phyloP scores from a whole-genome alignment of 2,329 filamentous ascomycete species.

The Lasiodiplodia gonubiensis region DNA sequence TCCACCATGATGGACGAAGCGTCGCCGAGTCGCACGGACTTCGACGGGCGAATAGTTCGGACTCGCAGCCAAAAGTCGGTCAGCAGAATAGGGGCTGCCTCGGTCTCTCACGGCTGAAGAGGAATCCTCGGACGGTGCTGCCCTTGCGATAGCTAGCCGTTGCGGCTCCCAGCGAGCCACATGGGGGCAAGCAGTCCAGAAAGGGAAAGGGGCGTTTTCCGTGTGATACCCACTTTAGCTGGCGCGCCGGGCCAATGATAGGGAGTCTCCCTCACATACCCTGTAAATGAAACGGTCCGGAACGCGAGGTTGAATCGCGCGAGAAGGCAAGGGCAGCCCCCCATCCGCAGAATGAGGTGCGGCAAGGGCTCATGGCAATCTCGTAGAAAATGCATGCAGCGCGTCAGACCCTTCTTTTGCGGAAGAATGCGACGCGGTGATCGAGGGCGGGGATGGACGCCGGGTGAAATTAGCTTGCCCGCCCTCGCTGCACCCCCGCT shows the following conservation, averaged over 20 bases:
- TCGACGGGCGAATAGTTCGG: not conserved
- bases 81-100: constrained; percentile 10
- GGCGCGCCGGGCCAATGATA: constrained; percentile 11
- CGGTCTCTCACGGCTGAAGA: not conserved
- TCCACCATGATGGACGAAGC: constrained; percentile 21
- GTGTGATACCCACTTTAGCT: constrained; percentile 11
- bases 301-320: constrained; percentile 4
- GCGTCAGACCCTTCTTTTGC: constrained; percentile 13
- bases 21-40: constrained; percentile 14
- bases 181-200: not conserved
- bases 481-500: not conserved
- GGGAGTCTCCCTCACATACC: constrained; percentile 6
- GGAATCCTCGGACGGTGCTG: not conserved
- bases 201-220: constrained; percentile 1
- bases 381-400: constrained; percentile 7
- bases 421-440: constrained; percentile 6
- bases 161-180: constrained; percentile 1
- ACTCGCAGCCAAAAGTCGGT: constrained; percentile 12
- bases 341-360: constrained; percentile 15
- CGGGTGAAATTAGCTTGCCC: constrained; percentile 14
- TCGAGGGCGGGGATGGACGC: constrained; percentile 1
- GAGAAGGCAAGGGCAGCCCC: constrained; percentile 8
- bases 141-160: not conserved
- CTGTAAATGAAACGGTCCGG: constrained; percentile 13
- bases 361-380: constrained; percentile 9